Conservation (phyloP, 139 green algal species). For the Picocystis salinarum region DNA sequence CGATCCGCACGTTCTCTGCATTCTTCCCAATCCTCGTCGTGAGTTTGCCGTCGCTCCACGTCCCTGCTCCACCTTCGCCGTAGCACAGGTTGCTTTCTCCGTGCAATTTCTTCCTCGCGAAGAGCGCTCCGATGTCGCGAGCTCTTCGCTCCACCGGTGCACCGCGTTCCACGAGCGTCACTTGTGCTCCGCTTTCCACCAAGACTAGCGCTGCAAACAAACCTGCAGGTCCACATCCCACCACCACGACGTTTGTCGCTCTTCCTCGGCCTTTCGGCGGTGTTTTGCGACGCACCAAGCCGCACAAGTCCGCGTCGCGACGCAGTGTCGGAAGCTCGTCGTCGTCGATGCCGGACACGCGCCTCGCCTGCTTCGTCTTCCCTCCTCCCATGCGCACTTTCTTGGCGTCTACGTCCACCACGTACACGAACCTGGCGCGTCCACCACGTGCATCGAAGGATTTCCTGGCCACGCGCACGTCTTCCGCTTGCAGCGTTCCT, state of each 20-base stretch:
- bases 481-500: background rate
- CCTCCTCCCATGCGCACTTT: conserved; percentile 7
- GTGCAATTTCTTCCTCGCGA: conserved; percentile 36
- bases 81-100: conserved; percentile 65
- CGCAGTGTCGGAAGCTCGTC: background rate
- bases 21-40: conserved; percentile 57
- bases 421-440: conserved; percentile 27
- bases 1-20: conserved; percentile 29
- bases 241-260: conserved; percentile 7
- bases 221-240: conserved; percentile 42
- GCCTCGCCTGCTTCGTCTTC: conserved; percentile 4
- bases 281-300: background rate
- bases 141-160: conserved; percentile 53
- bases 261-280: background rate
- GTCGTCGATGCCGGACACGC: background rate
- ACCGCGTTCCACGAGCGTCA: conserved; percentile 54
- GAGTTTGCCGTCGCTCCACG: conserved; percentile 69
- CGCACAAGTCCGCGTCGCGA: background rate
- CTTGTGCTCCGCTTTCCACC: conserved; percentile 29
- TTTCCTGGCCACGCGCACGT: conserved; percentile 28
- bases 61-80: conserved; percentile 40
- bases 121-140: conserved; percentile 57
- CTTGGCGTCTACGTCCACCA: conserved; percentile 29
- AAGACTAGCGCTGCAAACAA: conserved; percentile 58
- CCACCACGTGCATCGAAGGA: conserved; percentile 24